Evolutionary conservation across 495 filamentous ascomycete species (phyloP).

Genomic region (Penicillium robsamsonii): DNA sequence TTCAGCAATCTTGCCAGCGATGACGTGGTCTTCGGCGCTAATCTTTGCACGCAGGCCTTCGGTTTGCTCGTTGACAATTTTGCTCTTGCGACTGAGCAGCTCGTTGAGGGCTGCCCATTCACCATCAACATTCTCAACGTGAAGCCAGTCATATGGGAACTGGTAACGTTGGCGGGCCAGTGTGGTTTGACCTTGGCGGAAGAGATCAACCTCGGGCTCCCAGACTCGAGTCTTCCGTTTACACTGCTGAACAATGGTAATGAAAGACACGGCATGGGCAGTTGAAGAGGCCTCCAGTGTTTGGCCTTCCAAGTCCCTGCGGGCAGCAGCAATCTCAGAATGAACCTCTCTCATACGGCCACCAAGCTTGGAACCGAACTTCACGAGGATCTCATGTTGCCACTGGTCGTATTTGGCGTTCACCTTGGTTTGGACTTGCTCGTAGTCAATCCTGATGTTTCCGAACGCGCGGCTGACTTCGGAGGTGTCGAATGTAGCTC

Average conservation of each 20-base stretch:
- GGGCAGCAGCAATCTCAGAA: constrained; percentile 81
- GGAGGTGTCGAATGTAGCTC: constrained; percentile 93
- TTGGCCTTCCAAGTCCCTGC: constrained; percentile 83
- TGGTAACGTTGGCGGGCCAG: constrained; percentile 87
- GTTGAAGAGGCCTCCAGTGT: constrained; percentile 90
- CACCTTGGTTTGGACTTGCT: constrained; percentile 96
- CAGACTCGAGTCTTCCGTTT: constrained; percentile 89
- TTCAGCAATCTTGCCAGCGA: constrained; percentile 80
- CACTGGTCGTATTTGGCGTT: constrained; percentile 99
- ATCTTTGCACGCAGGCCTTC: constrained; percentile 97
- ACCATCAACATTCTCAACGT: constrained; percentile 88
- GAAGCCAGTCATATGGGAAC: constrained; percentile 89
- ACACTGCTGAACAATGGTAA: constrained; percentile 94
- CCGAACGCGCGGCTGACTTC: constrained; percentile 89
- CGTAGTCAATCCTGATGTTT: constrained; percentile 91
- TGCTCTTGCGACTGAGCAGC: constrained; percentile 80
- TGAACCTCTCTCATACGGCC: constrained; percentile 86
- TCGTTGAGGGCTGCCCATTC: constrained; percentile 92
- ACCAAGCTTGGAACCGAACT: constrained; percentile 88
- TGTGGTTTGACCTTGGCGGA: constrained; percentile 90
- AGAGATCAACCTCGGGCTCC: constrained; percentile 93
- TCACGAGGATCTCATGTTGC: constrained; percentile 93
- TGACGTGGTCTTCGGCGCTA: constrained; percentile 84
- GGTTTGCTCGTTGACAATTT: constrained; percentile 92
- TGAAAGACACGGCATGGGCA: constrained; percentile 94